These are phyloP conservation scores for Erythrophleum ivorense DNA, from an alignment of 331 rosid genomes.

Conservation along the genomic window DNA sequence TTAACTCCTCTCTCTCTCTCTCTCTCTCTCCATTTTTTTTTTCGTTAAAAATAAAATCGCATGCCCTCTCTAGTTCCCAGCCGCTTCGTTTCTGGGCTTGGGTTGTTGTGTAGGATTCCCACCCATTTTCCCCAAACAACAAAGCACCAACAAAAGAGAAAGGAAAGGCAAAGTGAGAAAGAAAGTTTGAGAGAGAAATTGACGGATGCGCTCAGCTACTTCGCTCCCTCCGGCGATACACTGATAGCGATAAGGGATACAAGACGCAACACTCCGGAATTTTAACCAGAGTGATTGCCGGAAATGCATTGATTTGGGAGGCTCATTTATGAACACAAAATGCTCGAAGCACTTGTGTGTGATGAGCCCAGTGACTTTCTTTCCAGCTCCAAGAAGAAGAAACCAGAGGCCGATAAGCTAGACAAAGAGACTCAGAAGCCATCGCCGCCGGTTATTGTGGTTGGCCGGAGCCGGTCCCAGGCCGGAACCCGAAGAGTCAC, in stretches of 20 bases:
- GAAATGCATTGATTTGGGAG: slow-evolving; percentile 42
- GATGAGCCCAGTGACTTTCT: slow-evolving; percentile 53
- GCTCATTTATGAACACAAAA: slow-evolving; percentile 40
- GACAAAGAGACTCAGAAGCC: slow-evolving; percentile 33
- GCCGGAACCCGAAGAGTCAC: slow-evolving; percentile 75
- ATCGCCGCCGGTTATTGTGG: slow-evolving; percentile 45
- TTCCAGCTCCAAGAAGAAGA: slow-evolving; percentile 56
- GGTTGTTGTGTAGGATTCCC: slow-evolving; percentile 58
- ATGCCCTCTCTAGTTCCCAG: slow-evolving; percentile 30
- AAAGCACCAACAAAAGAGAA: slow-evolving; percentile 51
- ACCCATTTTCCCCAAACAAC: slow-evolving; percentile 55
- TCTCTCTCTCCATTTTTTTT: neutral
- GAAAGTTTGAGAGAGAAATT: slow-evolving; percentile 28
- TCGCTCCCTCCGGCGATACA: slow-evolving; percentile 42
- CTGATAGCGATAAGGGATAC: neutral
- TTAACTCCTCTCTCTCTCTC: neutral
- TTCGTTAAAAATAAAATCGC: slow-evolving; percentile 14
- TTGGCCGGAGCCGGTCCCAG: slow-evolving; percentile 73
- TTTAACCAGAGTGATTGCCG: neutral
- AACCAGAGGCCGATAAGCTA: slow-evolving; percentile 55
- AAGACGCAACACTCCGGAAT: neutral
- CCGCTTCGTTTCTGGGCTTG: slow-evolving; percentile 46
- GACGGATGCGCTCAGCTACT: slow-evolving; percentile 39
- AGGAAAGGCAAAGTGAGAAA: slow-evolving; percentile 14
- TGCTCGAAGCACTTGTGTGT: slow-evolving; percentile 60